These are phyloP conservation scores for Oryza coarctata DNA, from an alignment of 176 grass and related monocot genomes.

Conservation along the genomic window DNA sequence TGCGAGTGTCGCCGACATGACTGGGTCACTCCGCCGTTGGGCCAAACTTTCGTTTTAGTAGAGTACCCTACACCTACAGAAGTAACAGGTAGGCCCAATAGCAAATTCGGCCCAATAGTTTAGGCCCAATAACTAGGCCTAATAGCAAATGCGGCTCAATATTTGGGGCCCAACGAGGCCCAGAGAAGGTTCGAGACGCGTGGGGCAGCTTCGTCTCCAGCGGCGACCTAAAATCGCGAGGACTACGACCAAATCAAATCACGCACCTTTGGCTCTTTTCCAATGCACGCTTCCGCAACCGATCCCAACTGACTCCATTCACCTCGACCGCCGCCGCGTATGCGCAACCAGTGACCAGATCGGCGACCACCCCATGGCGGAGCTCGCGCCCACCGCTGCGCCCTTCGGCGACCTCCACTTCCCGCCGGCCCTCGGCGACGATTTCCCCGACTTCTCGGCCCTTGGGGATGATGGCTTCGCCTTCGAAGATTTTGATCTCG, in stretches of 20 bases:
- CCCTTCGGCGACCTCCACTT: conserved; percentile 10
- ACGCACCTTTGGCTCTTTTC: background rate
- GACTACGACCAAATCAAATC: conserved; percentile 30
- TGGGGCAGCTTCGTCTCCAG: conserved; percentile 28
- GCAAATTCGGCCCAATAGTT: too few species aligned
- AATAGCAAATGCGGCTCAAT: background rate
- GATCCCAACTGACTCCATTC: background rate
- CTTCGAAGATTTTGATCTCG: conserved; percentile 43
- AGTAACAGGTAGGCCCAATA: too few species aligned
- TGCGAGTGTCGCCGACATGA: conserved; percentile 47
- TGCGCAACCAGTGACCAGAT: conserved; percentile 39
- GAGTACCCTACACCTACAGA: conserved; percentile 25
- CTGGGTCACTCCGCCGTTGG: conserved; percentile 26
- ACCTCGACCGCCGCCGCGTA: background rate
- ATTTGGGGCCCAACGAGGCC: background rate
- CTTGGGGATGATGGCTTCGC: conserved; percentile 17
- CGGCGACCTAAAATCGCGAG: background rate
- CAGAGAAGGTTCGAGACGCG: conserved; percentile 42
- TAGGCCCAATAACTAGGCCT: too few species aligned
- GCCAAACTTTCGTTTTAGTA: background rate
- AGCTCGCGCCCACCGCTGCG: conserved; percentile 13
- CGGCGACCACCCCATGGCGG: too few species aligned
- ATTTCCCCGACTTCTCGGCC: conserved; percentile 24
- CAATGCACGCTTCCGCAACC: conserved; percentile 36
- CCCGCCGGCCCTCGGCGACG: background rate